A percentile compares a stretch with the other conserved stretches of the same genome.
Conservation (phyloP, 2,329 filamentous ascomycete genomes). For the Diaporthe vaccinii region DNA sequence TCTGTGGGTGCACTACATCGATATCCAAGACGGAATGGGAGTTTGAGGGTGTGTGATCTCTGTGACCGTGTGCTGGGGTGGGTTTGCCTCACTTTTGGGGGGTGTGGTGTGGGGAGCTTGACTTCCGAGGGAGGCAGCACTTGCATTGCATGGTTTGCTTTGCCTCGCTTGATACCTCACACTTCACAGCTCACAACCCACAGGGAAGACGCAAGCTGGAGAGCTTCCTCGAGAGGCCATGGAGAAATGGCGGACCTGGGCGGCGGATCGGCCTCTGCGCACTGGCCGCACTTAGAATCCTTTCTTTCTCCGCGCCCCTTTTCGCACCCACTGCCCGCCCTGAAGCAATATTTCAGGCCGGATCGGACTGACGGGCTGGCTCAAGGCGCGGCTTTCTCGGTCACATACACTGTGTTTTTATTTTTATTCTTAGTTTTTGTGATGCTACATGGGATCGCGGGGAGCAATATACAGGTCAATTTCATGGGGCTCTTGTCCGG, state of each 20-base stretch:
- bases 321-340: background rate
- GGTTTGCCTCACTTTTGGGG: background rate
- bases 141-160: background rate
- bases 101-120: background rate
- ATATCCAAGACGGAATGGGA: conserved; percentile 10
- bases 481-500: background rate
- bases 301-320: conserved; percentile 15
- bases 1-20: conserved; percentile 2
- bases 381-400: background rate
- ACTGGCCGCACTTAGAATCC: conserved; percentile 28
- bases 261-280: conserved; percentile 19
- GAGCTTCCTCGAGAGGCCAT: background rate
- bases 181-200: background rate
- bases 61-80: background rate
- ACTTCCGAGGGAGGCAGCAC: conserved; percentile 3
- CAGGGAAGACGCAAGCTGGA: background rate
- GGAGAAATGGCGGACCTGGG: conserved; percentile 5
- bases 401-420: background rate
- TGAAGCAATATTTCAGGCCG: background rate
- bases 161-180: background rate
- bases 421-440: background rate
- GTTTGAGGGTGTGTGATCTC: conserved; percentile 25
- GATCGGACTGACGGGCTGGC: background rate
- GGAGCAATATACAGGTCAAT: background rate
- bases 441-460: background rate